A percentile compares a stretch with the other conserved stretches of the same genome.
Conservation (phyloP, 148 eudicot genomes). For the Cornus florida region DNA sequence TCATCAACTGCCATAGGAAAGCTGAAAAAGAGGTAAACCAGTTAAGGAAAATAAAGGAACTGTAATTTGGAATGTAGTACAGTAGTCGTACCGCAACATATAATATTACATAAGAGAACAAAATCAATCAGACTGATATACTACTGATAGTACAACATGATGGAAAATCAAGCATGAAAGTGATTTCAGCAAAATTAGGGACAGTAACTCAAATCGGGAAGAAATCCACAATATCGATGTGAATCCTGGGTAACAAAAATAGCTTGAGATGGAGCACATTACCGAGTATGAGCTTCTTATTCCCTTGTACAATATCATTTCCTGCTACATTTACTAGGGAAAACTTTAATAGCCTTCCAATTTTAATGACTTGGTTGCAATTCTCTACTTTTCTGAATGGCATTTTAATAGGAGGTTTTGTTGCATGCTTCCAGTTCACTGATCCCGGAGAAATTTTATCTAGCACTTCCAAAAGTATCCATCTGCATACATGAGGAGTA, state of each 20-base stretch:
- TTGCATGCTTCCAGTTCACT: slow-evolving; percentile 88
- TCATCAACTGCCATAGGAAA: slow-evolving; percentile 96
- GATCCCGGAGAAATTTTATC: slow-evolving; percentile 92
- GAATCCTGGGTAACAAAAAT: neutral
- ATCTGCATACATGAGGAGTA: slow-evolving; percentile 42
- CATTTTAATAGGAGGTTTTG: slow-evolving; percentile 95
- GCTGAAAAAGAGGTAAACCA: slow-evolving; percentile 44
- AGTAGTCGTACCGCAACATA: neutral
- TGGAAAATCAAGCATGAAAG: neutral
- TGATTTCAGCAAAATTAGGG: neutral
- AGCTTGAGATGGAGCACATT: slow-evolving; percentile 13
- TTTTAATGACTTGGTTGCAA: slow-evolving; percentile 82
- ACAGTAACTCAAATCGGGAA: neutral
- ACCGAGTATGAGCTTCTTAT: slow-evolving; percentile 88
- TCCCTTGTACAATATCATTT: slow-evolving; percentile 87
- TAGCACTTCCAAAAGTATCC: slow-evolving; percentile 86
- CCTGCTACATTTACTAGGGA: slow-evolving; percentile 90
- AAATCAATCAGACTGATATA: neutral
- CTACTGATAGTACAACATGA: neutral
- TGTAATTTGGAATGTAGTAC: neutral
- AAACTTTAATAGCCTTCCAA: slow-evolving; percentile 69
- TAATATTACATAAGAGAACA: neutral
- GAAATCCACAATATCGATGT: neutral
- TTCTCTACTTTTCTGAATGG: slow-evolving; percentile 96
- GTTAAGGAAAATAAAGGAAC: neutral